Evolutionary conservation across 345 rosid genomes (phyloP).

Genomic region (Gossypium herbaceum): DNA sequence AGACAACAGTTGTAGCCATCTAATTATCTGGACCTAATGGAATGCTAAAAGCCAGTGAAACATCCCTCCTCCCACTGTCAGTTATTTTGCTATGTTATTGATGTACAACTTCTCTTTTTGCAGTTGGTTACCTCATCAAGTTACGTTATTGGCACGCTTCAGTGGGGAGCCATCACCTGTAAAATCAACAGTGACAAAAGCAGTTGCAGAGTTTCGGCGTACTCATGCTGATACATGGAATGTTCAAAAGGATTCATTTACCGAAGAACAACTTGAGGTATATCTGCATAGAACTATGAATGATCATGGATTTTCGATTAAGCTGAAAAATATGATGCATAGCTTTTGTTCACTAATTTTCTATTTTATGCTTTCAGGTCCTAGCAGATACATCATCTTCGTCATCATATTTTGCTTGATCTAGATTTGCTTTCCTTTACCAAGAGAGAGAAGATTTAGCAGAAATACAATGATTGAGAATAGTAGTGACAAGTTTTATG

Average conservation of each 20-base stretch:
- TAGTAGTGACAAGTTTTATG: slow-evolving; percentile 17
- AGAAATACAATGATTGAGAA: slow-evolving; percentile 19
- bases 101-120: neutral
- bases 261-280: slow-evolving; percentile 98
- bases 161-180: slow-evolving; percentile 77
- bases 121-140: slow-evolving; percentile 96
- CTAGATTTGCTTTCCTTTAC: slow-evolving; percentile 9
- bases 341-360: neutral
- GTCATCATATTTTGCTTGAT: slow-evolving; percentile 91
- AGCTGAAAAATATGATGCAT: neutral
- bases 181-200: slow-evolving; percentile 92
- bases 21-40: neutral
- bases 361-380: slow-evolving; percentile 51
- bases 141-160: slow-evolving; percentile 82
- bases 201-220: slow-evolving; percentile 93
- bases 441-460: slow-evolving; percentile 8
- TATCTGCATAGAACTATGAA: slow-evolving; percentile 3
- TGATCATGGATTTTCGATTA: neutral
- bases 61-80: neutral
- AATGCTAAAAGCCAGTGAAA: neutral
- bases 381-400: slow-evolving; percentile 95
- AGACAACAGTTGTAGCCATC: neutral
- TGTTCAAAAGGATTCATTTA: slow-evolving; percentile 80
- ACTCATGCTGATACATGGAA: slow-evolving; percentile 98
- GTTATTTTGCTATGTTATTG: neutral